Base-by-base conservation (phyloP, 129 eudicot genomes). In the Centrapalus pauciflorus region DNA sequence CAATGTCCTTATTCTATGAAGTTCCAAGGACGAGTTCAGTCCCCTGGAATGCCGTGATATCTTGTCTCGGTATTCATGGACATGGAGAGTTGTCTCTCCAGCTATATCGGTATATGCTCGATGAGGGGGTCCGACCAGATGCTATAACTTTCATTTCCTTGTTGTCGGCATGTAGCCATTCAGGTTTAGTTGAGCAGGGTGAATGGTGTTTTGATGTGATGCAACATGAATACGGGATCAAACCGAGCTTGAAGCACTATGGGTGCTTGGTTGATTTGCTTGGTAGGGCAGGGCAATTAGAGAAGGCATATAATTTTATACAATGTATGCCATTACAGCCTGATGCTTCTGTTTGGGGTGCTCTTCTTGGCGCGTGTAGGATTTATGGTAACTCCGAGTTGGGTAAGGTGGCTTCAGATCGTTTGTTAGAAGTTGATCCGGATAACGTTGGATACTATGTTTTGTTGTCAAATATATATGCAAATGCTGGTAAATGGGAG, bases 341-440 rank as follows among this genome's bases (percentile, higher is more conserved):
- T 2, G 96, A 89, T 73, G 71, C 88, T 13, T 83, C 95, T 4
- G 62, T 87, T 35, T 90, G 97, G 97, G 97, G 97, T 28, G 95
- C 97, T 35, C 93, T 90, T 73, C 87, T 90, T 66, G 93, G 90
- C 32, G 95, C 97, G 37, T 87, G 95, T 71, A 79, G 97, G 67
- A 79, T 78, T 49, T 86, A 90, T 70, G 89, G 90, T 46, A 82
- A 90, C 66, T 27, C 89, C 3, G 93, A 90, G 72, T 67, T 90
- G 80, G 93, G 93, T 60, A 80, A 72, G 46, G 52, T 77, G 57
- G 95, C 87, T 52, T 84, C 95, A 14, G 82, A 76, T 30, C 68
- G 52, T 5, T 80, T 90, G 51, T 74, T 90, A 45, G 89, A 80
- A 69, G 80, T 87, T 25, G 95, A 84, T 74, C 67, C 85, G 4